Evolutionary conservation across 768 basidiomycete species (phyloP).

Genomic region (Suillus occidentalis): DNA sequence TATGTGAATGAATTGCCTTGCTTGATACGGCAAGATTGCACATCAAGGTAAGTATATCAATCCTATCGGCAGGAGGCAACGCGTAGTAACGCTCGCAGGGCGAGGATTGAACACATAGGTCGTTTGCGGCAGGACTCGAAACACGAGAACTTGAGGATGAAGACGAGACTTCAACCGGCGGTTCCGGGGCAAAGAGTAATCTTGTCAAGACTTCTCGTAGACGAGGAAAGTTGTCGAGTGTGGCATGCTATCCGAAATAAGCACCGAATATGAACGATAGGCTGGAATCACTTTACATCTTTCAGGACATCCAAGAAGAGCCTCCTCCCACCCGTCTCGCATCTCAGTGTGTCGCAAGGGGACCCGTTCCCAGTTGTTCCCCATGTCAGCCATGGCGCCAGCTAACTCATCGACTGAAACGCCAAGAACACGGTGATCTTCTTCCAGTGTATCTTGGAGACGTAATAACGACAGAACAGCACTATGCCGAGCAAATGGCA

Average conservation of each 20-base stretch:
- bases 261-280: constrained; percentile 1
- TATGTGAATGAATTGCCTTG: constrained; percentile 82
- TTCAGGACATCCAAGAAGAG: constrained; percentile 84
- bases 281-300: constrained; percentile 62
- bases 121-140: constrained; percentile 45
- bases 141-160: constrained; percentile 49
- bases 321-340: constrained; percentile 90
- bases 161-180: constrained; percentile 38
- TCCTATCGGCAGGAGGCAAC: constrained; percentile 75
- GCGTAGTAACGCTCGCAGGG: constrained; percentile 72
- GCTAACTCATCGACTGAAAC: constrained; percentile 63
- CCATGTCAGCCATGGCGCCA: constrained; percentile 72
- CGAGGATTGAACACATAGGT: constrained; percentile 42
- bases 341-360: constrained; percentile 71
- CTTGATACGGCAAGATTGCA: constrained; percentile 88
- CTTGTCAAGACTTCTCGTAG: constrained; percentile 70
- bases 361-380: constrained; percentile 85
- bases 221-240: constrained; percentile 66
- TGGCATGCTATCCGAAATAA: constrained; percentile 64
- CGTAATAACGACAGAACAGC: constrained; percentile 66
- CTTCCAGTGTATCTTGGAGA: constrained; percentile 38
- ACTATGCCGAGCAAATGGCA: constrained; percentile 72
- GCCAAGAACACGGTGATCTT: constrained; percentile 49
- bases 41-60: constrained; percentile 85
- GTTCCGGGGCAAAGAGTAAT: constrained; percentile 69